These are phyloP conservation scores for Picochlorum sp. DNA, from an alignment of 139 green algal species.

Conservation along the genomic window DNA sequence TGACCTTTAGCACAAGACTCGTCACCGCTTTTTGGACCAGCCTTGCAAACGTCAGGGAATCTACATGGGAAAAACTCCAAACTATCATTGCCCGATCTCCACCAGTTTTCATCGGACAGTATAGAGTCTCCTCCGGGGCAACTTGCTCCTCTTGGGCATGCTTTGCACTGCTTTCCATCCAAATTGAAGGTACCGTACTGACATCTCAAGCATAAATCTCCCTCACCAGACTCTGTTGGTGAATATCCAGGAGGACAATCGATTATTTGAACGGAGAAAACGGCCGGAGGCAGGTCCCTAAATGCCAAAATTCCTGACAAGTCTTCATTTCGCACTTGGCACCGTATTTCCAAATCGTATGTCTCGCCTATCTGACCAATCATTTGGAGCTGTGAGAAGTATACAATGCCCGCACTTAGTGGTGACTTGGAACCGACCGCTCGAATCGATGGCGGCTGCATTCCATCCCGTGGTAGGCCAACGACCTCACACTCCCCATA, in stretches of 20 bases:
- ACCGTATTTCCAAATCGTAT: too few species aligned
- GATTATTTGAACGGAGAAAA: conserved; percentile 5
- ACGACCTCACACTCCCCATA: conserved; percentile 3
- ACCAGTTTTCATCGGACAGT: conserved; percentile 12
- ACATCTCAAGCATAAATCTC: conserved; percentile 18
- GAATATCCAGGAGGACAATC: conserved; percentile 13
- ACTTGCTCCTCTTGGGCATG: conserved; percentile 17
- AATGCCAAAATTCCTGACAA: background rate
- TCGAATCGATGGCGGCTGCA: too few species aligned
- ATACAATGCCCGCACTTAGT: too few species aligned
- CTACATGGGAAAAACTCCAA: conserved; percentile 16
- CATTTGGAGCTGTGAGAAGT: too few species aligned
- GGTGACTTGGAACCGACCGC: too few species aligned
- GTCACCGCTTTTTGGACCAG: conserved; percentile 12
- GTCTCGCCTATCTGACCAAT: too few species aligned
- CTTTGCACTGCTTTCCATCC: conserved; percentile 13
- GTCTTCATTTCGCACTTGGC: background rate
- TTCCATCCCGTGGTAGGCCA: background rate
- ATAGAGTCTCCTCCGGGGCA: conserved; percentile 16
- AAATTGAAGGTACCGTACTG: conserved; percentile 15
- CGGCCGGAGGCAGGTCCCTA: background rate
- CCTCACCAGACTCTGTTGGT: conserved; percentile 1
- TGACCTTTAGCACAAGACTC: conserved; percentile 15
- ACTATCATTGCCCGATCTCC: conserved; percentile 7
- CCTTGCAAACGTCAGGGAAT: conserved; percentile 12